Base-by-base conservation (phyloP, 2,329 filamentous ascomycete genomes). In the Neonectria faginata region DNA sequence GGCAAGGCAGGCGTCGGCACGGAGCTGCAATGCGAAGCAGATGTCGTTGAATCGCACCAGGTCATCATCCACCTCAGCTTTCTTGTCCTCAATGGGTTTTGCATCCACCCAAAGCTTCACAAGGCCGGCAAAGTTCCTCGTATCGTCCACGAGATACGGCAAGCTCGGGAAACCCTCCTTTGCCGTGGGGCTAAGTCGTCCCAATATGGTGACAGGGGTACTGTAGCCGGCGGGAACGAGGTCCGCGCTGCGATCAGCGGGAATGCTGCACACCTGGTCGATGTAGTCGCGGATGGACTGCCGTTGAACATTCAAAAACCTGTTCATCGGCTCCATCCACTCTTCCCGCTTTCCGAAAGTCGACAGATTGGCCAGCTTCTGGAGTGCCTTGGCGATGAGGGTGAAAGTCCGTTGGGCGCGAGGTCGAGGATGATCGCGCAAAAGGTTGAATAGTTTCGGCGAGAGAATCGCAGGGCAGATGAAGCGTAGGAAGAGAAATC, bases 261-360 rank as follows among this genome's bases (percentile, higher is more conserved):
- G 90, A 57, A 97, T 92, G 9, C 91, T 88, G 81, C 95, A 97
- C 51, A 97, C 88, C 31, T 89, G 85, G 75, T 98, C 94, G 65
- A 97, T 91, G 72, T 94, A 97, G 51, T 90, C 87, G 77, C 94
- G 97, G 79, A 97, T 93, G 42, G 92, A 88, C 71, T 91, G 86
- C 20, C 94, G 88, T 74, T 97, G 91, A 1, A 88, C 84, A 9
- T 85, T 86, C 41, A 98, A 82, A 73, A 97, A 97, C 47, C 87
- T 88, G 75, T 97, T 98, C 95, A 98, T 98, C 0, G 94, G 94
- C 80, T 97, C 94, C 94, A 98, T 97, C 93, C 94, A 98, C n/a
- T 91, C 89, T 78, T 98, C 95, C 76, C 97, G 97, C 75, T 92
- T 94, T 44, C 95, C 95, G 75, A 97, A 97, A 0, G 89, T 93